phyloP scores from a whole-genome alignment of 108 stramenopile species.

The Skeletonema potamos region DNA sequence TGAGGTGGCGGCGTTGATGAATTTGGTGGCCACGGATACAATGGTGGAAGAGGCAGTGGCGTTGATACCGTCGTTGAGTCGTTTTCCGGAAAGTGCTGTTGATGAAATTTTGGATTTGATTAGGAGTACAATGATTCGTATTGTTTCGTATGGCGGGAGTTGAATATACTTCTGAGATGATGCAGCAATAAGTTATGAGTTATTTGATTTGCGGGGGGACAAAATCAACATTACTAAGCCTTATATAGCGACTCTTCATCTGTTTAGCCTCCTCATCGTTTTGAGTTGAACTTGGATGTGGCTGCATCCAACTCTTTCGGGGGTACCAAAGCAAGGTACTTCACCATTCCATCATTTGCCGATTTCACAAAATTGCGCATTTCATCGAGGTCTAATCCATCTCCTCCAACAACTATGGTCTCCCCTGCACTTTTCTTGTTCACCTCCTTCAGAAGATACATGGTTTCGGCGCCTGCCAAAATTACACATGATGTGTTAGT shows the following conservation, averaged over 20 bases:
- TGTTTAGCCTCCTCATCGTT: not conserved
- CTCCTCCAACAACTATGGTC: conserved; percentile 8
- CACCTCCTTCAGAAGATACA: conserved; percentile 52
- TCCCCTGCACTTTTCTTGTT: conserved; percentile 1
- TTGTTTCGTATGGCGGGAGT: conserved; percentile 66
- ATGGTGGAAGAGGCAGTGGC: conserved; percentile 81
- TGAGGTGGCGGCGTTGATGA: conserved; percentile 90
- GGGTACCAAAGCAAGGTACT: conserved; percentile 69
- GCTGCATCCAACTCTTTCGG: conserved; percentile 62
- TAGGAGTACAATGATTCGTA: conserved; percentile 85
- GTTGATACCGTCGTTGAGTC: conserved; percentile 74
- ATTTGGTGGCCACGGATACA: conserved; percentile 85
- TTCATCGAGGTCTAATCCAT: conserved; percentile 50
- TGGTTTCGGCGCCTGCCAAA: conserved; percentile 51
- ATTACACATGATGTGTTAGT: not conserved
- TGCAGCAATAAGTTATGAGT: not conserved
- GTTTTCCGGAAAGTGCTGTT: conserved; percentile 86
- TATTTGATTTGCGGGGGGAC: not conserved
- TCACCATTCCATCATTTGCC: conserved; percentile 58
- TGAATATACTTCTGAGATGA: not conserved
- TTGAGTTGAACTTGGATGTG: conserved; percentile 12
- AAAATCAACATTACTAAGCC: not conserved
- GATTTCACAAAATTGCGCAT: conserved; percentile 32
- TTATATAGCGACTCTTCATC: not conserved
- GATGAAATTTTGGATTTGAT: conserved; percentile 91